Percentiles rank a stretch among this genome's conserved stretches.
phyloP scores from a whole-genome alignment of 768 basidiomycete species.

The Pulveroboletus sp. region DNA sequence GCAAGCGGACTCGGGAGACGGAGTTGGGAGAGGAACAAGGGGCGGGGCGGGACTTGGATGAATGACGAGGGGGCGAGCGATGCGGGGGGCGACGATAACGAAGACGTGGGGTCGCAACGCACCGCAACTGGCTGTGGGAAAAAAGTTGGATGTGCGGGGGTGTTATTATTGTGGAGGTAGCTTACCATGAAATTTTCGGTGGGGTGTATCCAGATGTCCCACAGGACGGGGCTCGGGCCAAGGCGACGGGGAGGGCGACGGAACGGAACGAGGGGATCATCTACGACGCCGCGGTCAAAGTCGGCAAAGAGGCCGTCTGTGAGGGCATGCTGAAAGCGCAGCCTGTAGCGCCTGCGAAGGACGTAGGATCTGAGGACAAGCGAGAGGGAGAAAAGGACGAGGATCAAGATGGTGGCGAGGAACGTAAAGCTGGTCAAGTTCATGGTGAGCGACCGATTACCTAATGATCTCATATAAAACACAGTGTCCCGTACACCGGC shows the following conservation, averaged over 20 bases:
- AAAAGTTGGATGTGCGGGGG: neutral
- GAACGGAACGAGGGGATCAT: neutral
- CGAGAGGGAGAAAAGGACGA: slow-evolving; percentile 59
- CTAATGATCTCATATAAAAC: slow-evolving; percentile 23
- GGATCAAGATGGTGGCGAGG: slow-evolving; percentile 64
- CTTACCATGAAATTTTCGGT: slow-evolving; percentile 11
- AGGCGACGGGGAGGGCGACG: slow-evolving; percentile 7
- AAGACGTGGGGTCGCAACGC: neutral
- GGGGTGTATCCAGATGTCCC: slow-evolving; percentile 15
- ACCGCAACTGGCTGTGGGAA: slow-evolving; percentile 19
- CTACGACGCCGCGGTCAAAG: slow-evolving; percentile 17
- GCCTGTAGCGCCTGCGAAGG: slow-evolving; percentile 54
- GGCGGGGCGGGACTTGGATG: neutral
- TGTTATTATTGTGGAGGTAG: neutral
- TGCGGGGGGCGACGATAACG: neutral
- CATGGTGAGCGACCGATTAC: slow-evolving; percentile 13
- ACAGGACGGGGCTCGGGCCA: slow-evolving; percentile 14
- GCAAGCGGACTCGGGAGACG: slow-evolving; percentile 3
- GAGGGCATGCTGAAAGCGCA: slow-evolving; percentile 49
- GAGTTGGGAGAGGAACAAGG: slow-evolving; percentile 8
- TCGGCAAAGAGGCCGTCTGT: slow-evolving; percentile 42
- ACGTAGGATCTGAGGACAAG: slow-evolving; percentile 64
- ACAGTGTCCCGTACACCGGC: neutral
- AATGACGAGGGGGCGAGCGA: neutral
- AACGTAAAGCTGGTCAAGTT: slow-evolving; percentile 56